A percentile compares a stretch with the other conserved stretches of the same genome.
phyloP scores from a whole-genome alignment of 768 basidiomycete species.

The Tulasnella sp. region DNA sequence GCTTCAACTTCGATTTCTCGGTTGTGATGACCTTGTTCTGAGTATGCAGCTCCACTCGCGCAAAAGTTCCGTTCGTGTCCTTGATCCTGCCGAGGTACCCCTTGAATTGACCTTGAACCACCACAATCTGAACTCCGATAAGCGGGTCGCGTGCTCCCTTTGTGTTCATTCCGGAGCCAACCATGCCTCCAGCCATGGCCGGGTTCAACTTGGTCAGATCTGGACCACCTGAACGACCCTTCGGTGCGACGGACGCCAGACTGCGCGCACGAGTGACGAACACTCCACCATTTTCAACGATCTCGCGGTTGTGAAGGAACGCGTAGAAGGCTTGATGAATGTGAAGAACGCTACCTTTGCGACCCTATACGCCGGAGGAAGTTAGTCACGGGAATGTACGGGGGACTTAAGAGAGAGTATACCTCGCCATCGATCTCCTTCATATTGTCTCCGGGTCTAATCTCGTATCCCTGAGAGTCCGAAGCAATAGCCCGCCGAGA shows the following conservation, averaged over 20 bases:
- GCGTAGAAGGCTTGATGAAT: constrained; percentile 92
- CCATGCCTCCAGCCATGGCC: constrained; percentile 70
- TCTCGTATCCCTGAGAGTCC: constrained; percentile 82
- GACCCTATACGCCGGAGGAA: constrained; percentile 47
- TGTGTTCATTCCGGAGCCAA: constrained; percentile 70
- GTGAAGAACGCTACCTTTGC: constrained; percentile 87
- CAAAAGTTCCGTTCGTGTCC: constrained; percentile 83
- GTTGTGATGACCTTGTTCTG: constrained; percentile 87
- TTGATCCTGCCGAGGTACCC: constrained; percentile 90
- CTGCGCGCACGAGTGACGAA: constrained; percentile 87
- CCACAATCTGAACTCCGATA: constrained; percentile 71
- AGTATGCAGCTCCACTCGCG: constrained; percentile 85
- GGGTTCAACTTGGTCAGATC: constrained; percentile 95
- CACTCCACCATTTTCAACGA: constrained; percentile 86
- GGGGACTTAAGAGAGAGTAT: constrained; percentile 34
- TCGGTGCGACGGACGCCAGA: constrained; percentile 80
- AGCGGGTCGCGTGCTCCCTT: constrained; percentile 70
- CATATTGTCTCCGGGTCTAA: constrained; percentile 84
- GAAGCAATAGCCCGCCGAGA: constrained; percentile 79
- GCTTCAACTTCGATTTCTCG: constrained; percentile 71
- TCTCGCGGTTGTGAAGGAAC: constrained; percentile 90
- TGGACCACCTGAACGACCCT: constrained; percentile 54
- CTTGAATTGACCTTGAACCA: constrained; percentile 86
- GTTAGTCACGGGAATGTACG: constrained; percentile 1
- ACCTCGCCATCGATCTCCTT: constrained; percentile 90